Evolutionary conservation across 192 early-diverging fungal genomes (phyloP), one percentile per base, ranked within the genome.

Genomic region (Coemansia sp.): DNA sequence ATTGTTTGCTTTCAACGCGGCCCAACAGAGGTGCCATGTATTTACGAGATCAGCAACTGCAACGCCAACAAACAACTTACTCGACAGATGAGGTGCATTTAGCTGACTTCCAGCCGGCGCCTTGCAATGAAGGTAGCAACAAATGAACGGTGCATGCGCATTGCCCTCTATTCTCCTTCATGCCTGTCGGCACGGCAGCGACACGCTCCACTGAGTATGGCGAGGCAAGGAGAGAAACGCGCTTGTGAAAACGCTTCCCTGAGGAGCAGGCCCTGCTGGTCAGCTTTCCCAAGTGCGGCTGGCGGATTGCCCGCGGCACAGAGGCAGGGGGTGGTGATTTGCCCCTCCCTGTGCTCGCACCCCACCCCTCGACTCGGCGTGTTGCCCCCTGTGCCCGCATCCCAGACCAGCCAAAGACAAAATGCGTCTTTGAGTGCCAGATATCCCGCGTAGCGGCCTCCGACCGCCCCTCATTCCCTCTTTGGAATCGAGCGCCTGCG

Each of bases 381-480:
- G 14, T 27, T 45, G 29, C 15, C 42, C 42, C 11, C n/a, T n/a
- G n/a, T 45, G 42, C 8, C 8, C 42, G n/a, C 26, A 17, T 30
- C 45, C 25, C 41, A 43, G 26, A 43, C 45, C 45, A 47, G 17
- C 29, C 45, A 47, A 47, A 47, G 45, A 9, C 27, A 47, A 7
- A 8, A 29, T 15, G 10, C 31, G 45, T 47, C 45, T 47, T 47
- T 47, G 27, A 8, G 18, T 18, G 45, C 45, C 45, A 0, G 26
- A 15, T 30, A 47, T 17, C 45, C 21, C 45, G n/a, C n/a, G n/a
- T n/a, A n/a, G n/a, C 29, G 15, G 23, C 45, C 27, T 29, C 27
- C 11, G 27, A 47, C 45, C 45, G 31, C 45, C 45, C 45, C 27
- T 17, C 10, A 4, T 30, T 47, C 8, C 27, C 23, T 47, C 45